Evolutionary conservation across 2,329 filamentous ascomycete genomes (phyloP).

Genomic region (Hymenoscyphus fraxineus): DNA sequence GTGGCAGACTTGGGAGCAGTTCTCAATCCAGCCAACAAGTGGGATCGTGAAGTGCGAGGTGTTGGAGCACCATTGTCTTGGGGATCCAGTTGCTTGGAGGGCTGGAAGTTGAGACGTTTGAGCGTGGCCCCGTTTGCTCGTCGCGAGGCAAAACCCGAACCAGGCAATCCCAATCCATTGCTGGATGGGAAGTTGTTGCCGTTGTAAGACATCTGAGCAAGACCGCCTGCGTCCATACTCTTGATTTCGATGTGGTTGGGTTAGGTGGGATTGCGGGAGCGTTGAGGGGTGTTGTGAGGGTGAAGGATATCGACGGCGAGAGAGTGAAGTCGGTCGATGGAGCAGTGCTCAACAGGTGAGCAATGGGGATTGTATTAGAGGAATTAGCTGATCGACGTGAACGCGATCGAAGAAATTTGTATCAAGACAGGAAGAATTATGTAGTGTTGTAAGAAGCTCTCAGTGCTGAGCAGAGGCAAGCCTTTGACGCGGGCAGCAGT

Average conservation of each 20-base stretch:
- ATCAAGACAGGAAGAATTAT: constrained; percentile 29
- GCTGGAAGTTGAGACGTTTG: constrained; percentile 81
- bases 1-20: constrained; percentile 85
- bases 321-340: constrained; percentile 27
- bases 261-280: constrained; percentile 12
- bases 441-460: constrained; percentile 29
- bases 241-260: constrained; percentile 29
- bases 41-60: constrained; percentile 89
- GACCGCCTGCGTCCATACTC: constrained; percentile 91
- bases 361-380: constrained; percentile 28
- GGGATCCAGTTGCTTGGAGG: constrained; percentile 64
- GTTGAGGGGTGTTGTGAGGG: constrained; percentile 13
- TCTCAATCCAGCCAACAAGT: constrained; percentile 86
- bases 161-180: constrained; percentile 70
- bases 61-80: constrained; percentile 69
- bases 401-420: constrained; percentile 28
- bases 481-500: constrained; percentile 30
- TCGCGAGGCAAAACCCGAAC: constrained; percentile 79
- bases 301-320: constrained; percentile 23
- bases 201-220: constrained; percentile 97
- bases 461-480: constrained; percentile 27
- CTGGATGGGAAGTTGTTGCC: constrained; percentile 68
- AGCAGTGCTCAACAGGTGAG: constrained; percentile 19
- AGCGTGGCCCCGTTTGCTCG: constrained; percentile 74
- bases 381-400: constrained; percentile 30